Base-by-base conservation (phyloP, 108 stramenopile genomes). In the Pseudonitzschia delicatissima region DNA sequence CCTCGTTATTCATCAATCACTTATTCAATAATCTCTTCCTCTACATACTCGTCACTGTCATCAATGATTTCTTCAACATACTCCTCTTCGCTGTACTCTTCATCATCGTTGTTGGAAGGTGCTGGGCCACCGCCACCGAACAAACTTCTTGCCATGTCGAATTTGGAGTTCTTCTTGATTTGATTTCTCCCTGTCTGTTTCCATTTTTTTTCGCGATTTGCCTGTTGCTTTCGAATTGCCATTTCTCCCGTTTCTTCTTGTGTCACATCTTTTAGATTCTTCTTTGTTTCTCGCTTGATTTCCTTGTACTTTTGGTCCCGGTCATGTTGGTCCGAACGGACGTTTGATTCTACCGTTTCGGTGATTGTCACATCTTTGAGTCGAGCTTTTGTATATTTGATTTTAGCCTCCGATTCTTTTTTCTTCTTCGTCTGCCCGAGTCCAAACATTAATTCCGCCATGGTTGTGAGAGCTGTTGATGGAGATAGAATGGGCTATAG, bases 381-480 rank as follows among this genome's bases (percentile, higher is more conserved):
- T 7, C 29, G 33, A 13, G 71, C 62, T 62, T 72, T 72, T 53
- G 52, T 31, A 31, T 67, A 45, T 13, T 67, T 72, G 15, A 48
- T 64, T n/a, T 57, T 68, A 18, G 63, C 57, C 47, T 72, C 72
- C 27, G 59, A 55, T 18, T 61, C 52, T 53, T 77, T 58, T 31
- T 77, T 64, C 48, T 72, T 72, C 71, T 72, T 72, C 33, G 71
- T 72, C 34, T 72, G 71, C 8, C 71, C 71, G 44, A 72, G 71
- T 4, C 45, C 71, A 45, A 72, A 72, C 71, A 72, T 72, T 50
- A 72, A 49, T 15, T 72, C 71, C 51, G 71, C 71, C 71, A 65
- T 64, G 63, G 31, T 65, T 37, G 32, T 31, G 25, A 21, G 51
- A 25, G 51, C 12, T 12, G 51, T n/a, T n/a, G n/a, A n/a, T n/a